phyloP scores from a whole-genome alignment of 805 yeast genomes.

The Yarrowia sp. region DNA sequence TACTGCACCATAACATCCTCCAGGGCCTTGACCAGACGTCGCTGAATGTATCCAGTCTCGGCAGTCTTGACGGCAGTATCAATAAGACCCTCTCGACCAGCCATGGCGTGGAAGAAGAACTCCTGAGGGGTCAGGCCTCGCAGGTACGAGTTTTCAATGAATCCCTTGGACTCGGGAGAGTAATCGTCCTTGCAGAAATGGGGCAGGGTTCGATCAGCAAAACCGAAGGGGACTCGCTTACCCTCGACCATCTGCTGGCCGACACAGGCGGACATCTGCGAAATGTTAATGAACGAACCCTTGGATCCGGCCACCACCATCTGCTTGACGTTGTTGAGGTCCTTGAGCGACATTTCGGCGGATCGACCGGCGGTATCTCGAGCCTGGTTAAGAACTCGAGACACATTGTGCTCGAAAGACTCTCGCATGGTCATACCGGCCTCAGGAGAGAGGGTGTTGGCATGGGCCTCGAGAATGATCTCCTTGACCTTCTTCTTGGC shows the following conservation, averaged over 20 bases:
- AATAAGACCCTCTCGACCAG: constrained; percentile 99
- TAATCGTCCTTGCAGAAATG: constrained; percentile 98
- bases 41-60: constrained; percentile 97
- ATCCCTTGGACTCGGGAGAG: constrained; percentile 97
- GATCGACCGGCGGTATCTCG: constrained; percentile 99
- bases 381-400: constrained; percentile 92
- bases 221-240: constrained; percentile 97
- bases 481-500: constrained; percentile 95
- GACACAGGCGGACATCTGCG: constrained; percentile 99
- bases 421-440: constrained; percentile 99
- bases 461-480: constrained; percentile 89
- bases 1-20: constrained; percentile 98
- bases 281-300: constrained; percentile 97
- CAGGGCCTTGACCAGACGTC: constrained; percentile 94
- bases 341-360: constrained; percentile 94
- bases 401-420: constrained; percentile 95
- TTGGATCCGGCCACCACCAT: constrained; percentile 99
- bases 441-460: constrained; percentile 82
- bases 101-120: constrained; percentile 99
- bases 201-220: constrained; percentile 92
- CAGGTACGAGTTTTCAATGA: constrained; percentile 93
- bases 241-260: constrained; percentile 99
- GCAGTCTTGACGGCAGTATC: constrained; percentile 99
- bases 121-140: constrained; percentile 99
- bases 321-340: constrained; percentile 93